These are phyloP conservation scores for Hyaloscypha bicolor DNA, from an alignment of 495 filamentous ascomycete genomes.

Conservation along the genomic window DNA sequence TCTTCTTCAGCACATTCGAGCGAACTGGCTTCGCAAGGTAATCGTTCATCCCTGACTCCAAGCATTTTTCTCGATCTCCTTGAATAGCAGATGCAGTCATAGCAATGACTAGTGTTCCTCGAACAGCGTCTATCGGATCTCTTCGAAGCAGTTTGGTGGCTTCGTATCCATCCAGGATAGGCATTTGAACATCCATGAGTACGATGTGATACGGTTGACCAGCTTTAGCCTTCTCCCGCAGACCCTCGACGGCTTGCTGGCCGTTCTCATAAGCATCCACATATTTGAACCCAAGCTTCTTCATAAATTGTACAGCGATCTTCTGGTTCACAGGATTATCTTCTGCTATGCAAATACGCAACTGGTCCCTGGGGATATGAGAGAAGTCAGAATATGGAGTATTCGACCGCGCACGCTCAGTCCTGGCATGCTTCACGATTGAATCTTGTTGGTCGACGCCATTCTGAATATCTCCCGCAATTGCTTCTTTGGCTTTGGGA, in stretches of 20 bases:
- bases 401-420: constrained; percentile 23
- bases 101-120: constrained; percentile 80
- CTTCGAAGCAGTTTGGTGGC: constrained; percentile 79
- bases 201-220: constrained; percentile 77
- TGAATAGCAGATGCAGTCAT: constrained; percentile 94
- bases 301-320: constrained; percentile 88
- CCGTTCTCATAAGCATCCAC: constrained; percentile 85
- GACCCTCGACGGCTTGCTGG: constrained; percentile 79
- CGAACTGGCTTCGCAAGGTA: constrained; percentile 92
- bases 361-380: constrained; percentile 70
- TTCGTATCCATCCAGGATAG: constrained; percentile 90
- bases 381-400: constrained; percentile 52
- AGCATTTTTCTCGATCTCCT: constrained; percentile 88
- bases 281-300: constrained; percentile 77
- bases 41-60: constrained; percentile 93
- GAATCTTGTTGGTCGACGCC: constrained; percentile 26
- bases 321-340: constrained; percentile 92
- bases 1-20: constrained; percentile 69
- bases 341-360: constrained; percentile 87
- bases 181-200: constrained; percentile 97
- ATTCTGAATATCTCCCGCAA: constrained; percentile 48
- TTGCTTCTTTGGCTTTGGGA: constrained; percentile 65
- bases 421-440: constrained; percentile 8
- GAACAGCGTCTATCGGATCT: constrained; percentile 71
- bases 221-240: constrained; percentile 67